These are phyloP conservation scores for Populus hybrid DNA, from an alignment of 441 rosid species.

Conservation along the genomic window DNA sequence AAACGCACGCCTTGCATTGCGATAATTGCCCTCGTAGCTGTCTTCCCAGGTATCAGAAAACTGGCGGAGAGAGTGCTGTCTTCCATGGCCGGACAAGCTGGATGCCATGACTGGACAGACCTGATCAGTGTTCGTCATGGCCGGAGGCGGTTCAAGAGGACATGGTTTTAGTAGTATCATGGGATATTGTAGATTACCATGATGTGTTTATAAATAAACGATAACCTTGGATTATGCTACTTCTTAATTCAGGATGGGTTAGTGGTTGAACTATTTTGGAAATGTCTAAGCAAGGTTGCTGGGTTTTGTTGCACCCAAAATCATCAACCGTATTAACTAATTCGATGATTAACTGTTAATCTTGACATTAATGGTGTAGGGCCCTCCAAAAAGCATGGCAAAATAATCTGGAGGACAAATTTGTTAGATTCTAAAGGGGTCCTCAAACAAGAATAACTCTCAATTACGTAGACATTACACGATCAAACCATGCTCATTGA, in stretches of 20 bases:
- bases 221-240: background rate
- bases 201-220: slow-evolving; percentile 4
- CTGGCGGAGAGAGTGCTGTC: background rate
- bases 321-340: background rate
- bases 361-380: background rate
- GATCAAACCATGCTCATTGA: too few species aligned
- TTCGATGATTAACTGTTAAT: too few species aligned
- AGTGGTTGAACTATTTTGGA: slow-evolving; percentile 33
- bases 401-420: too few species aligned
- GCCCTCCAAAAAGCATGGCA: background rate
- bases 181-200: too few species aligned
- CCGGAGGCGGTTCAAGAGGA: background rate
- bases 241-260: background rate
- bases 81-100: slow-evolving; percentile 9
- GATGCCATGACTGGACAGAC: slow-evolving; percentile 18
- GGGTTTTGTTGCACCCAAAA: slow-evolving; percentile 36
- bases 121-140: slow-evolving; percentile 26
- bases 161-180: background rate
- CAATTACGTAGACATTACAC: too few species aligned
- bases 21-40: slow-evolving; percentile 24
- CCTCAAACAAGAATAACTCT: too few species aligned
- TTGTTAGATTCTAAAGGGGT: too few species aligned
- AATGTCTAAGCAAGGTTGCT: slow-evolving; percentile 25
- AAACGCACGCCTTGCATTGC: slow-evolving; percentile 50
- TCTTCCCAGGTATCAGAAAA: slow-evolving; percentile 17